A percentile compares a stretch with the other conserved stretches of the same genome.
Evolutionary conservation across 2,329 filamentous ascomycete species (phyloP).

Genomic region (Helicocarpus griseus): DNA sequence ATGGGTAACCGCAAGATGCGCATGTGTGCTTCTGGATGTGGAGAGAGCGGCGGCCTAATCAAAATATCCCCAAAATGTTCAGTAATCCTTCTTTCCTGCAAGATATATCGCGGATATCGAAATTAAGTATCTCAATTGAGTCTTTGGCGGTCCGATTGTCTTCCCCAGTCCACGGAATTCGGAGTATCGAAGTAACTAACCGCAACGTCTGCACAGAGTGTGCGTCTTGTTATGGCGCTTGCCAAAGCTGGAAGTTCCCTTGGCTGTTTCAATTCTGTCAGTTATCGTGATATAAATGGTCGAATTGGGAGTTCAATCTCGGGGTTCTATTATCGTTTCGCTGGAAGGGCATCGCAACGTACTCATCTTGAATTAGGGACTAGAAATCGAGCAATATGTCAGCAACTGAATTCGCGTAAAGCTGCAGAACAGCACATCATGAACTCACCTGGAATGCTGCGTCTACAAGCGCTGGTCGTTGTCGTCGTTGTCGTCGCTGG

Average conservation of each 20-base stretch:
- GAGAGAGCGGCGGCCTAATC: slow-evolving; percentile 80
- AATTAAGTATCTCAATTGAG: background rate
- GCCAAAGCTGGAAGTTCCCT: slow-evolving; percentile 63
- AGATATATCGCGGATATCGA: slow-evolving; percentile 1
- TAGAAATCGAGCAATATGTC: slow-evolving; percentile 19
- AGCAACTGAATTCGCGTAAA: slow-evolving; percentile 14
- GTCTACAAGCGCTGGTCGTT: slow-evolving; percentile 37
- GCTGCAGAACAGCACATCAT: slow-evolving; percentile 2
- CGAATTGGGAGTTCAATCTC: slow-evolving; percentile 13
- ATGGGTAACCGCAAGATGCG: slow-evolving; percentile 89
- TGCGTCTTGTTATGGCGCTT: slow-evolving; percentile 97
- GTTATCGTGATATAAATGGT: slow-evolving; percentile 21
- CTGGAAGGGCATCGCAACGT: slow-evolving; percentile 30
- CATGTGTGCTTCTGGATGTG: slow-evolving; percentile 99
- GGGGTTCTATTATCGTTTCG: too few species aligned
- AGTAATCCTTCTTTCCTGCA: slow-evolving; percentile 5
- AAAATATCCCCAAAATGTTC: slow-evolving; percentile 10
- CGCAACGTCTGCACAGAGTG: slow-evolving; percentile 96
- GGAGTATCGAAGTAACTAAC: slow-evolving; percentile 52
- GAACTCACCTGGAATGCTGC: slow-evolving; percentile 35
- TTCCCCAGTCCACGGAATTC: slow-evolving; percentile 11
- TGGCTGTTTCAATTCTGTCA: slow-evolving; percentile 48
- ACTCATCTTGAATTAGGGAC: slow-evolving; percentile 51
- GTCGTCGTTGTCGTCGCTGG: slow-evolving; percentile 37
- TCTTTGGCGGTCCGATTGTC: background rate